These are phyloP conservation scores for Samsoniella hepiali DNA, from an alignment of 2,329 filamentous ascomycete genomes.

Conservation along the genomic window DNA sequence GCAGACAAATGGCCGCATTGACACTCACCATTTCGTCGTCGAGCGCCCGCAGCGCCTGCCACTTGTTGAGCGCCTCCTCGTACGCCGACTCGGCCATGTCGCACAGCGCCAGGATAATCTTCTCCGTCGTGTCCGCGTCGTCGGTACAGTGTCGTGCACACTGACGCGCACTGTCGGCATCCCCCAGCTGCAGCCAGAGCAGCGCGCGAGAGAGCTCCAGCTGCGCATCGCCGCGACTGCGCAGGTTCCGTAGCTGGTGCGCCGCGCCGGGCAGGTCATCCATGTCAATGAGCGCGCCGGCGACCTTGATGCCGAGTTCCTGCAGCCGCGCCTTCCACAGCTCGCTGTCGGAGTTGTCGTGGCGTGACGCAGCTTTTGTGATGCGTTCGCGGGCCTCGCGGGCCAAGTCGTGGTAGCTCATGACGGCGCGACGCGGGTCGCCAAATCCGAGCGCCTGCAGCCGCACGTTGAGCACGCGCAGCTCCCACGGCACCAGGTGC, in stretches of 20 bases:
- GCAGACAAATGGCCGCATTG: conserved; percentile 77
- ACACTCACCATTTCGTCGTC: conserved; percentile 70
- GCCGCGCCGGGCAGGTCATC: conserved; percentile 79
- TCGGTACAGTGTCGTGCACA: conserved; percentile 41
- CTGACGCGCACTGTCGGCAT: conserved; percentile 62
- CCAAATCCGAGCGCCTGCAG: conserved; percentile 83
- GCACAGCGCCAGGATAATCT: conserved; percentile 64
- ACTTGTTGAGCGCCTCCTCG: conserved; percentile 57
- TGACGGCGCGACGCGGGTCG: conserved; percentile 79
- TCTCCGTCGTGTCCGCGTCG: conserved; percentile 36
- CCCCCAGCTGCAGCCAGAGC: conserved; percentile 75
- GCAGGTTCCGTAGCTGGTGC: conserved; percentile 64
- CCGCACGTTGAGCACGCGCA: conserved; percentile 78
- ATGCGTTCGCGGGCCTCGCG: conserved; percentile 68
- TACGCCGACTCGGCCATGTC: conserved; percentile 78
- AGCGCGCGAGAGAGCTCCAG: conserved; percentile 55
- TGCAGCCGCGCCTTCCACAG: conserved; percentile 70
- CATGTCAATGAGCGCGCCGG: conserved; percentile 74
- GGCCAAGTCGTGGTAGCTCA: conserved; percentile 86
- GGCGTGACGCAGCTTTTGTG: conserved; percentile 40
- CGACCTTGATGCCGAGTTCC: conserved; percentile 70
- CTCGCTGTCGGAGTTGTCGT: conserved; percentile 53
- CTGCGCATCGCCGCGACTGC: conserved; percentile 37
- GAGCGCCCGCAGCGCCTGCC: conserved; percentile 48
- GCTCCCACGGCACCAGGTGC: conserved; percentile 80